Percentiles rank a stretch among this genome's conserved stretches.
These are phyloP conservation scores for Parathielavia appendiculata DNA, from an alignment of 495 filamentous ascomycete genomes.

Conservation along the genomic window DNA sequence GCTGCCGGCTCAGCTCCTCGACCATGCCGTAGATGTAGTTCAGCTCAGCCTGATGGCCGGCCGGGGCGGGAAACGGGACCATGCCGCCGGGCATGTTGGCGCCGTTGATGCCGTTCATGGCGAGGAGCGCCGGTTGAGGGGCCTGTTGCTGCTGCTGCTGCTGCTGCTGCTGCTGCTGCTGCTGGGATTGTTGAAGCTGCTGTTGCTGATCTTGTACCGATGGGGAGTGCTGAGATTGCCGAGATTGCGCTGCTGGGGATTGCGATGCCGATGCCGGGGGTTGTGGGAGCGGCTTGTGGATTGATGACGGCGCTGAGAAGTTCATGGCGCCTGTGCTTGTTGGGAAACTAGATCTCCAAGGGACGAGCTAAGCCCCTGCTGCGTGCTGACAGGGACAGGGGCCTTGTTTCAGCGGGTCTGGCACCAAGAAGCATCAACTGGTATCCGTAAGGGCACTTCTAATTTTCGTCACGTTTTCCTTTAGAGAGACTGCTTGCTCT, in stretches of 20 bases:
- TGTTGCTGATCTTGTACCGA: background rate
- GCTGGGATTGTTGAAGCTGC: conserved; percentile 6
- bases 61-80: conserved; percentile 58
- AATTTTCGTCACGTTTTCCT: background rate
- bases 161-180: conserved; percentile 8
- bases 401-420: background rate
- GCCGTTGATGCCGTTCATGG: conserved; percentile 59
- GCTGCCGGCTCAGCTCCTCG: conserved; percentile 68
- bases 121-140: conserved; percentile 17
- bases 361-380: conserved; percentile 7
- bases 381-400: conserved; percentile 3
- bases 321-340: conserved; percentile 17
- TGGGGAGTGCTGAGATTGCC: too few species aligned
- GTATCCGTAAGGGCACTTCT: too few species aligned
- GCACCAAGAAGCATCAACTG: background rate
- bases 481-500: too few species aligned
- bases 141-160: conserved; percentile 11
- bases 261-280: conserved; percentile 11
- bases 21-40: conserved; percentile 82
- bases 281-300: conserved; percentile 18
- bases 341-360: too few species aligned
- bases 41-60: conserved; percentile 82
- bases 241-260: background rate
- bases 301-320: conserved; percentile 23
- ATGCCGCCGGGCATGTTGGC: conserved; percentile 43